Evolutionary conservation across 1,139 yeast species (phyloP), one percentile per base, ranked within the genome.

Genomic region (Magnusiomyces magnusii): DNA sequence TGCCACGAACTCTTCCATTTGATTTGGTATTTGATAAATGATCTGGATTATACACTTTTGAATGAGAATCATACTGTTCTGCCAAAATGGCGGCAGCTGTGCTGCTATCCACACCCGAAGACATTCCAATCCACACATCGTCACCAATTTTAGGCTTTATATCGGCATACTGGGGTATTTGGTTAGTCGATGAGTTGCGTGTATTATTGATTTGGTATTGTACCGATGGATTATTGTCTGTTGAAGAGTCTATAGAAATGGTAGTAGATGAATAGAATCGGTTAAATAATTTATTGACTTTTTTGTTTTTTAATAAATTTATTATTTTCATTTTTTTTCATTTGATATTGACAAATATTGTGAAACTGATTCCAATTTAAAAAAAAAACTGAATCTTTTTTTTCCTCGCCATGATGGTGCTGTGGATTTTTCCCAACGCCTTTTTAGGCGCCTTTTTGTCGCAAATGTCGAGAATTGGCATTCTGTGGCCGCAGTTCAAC

Each of bases 81-180:
- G 86, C 79, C 68, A 83, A 83, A 60, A 91, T 66, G 0, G 93
- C 84, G 0, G 98, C 98, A 1, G 88, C 83, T 0, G 93, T 91
- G 0, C 97, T 86, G 0, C 98, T 91, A 71, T 93, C 99, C 0
- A 93, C 98, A 0, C 99, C 99, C 0, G 96, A 87, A 1, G 97
- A 90, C 97, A 93, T 90, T 25, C 98, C 97, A 1, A 93, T 82
- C 42, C 87, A 76, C 25, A 93, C 80, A 57, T 78, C 81, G 67
- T 88, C 96, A 44, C 79, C 50, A 19, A 53, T 57, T 13, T 36
- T 52, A 3, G 58, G 60, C 10, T 17, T 28, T 47, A 54, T 17
- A 24, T 34, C 47, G 3, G n/a, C 52, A 24, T 54, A 52, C 10
- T 21, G 27, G n/a, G 27, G 23, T 10, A 10, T 28, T 28, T 28